Evolutionary conservation across 139 green algal species (phyloP).

Genomic region (Chlamydomonas applanata): DNA sequence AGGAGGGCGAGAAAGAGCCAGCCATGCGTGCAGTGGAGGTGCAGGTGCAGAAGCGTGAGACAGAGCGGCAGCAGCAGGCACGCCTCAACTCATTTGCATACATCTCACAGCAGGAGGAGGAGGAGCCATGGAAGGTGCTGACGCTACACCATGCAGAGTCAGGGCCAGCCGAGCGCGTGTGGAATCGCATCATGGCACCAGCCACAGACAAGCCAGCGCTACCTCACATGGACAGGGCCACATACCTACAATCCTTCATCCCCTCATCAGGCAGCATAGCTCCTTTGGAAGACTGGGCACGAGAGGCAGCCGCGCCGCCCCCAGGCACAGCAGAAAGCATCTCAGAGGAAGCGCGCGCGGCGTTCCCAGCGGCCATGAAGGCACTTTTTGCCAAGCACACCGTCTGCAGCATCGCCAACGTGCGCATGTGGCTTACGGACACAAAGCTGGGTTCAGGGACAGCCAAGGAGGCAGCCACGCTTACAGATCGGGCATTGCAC

Average conservation of each 20-base stretch:
- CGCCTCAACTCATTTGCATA: constrained; percentile 46
- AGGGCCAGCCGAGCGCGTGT: constrained; percentile 2
- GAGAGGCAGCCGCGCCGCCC: not conserved
- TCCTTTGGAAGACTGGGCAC: not conserved
- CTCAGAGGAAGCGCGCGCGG: constrained; percentile 7
- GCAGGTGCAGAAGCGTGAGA: constrained; percentile 75
- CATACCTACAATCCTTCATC: not conserved
- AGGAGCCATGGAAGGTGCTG: constrained; percentile 38
- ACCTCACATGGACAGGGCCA: not conserved
- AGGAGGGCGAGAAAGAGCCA: constrained; percentile 40
- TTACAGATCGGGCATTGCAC: constrained; percentile 29
- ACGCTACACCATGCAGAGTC: constrained; percentile 24
- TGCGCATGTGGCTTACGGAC: constrained; percentile 29
- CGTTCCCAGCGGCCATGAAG: constrained; percentile 14
- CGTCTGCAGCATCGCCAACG: constrained; percentile 31
- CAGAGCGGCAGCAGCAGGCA: constrained; percentile 78
- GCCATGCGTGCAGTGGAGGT: constrained; percentile 46
- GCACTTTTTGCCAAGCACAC: constrained; percentile 34
- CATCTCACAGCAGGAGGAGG: constrained; percentile 38
- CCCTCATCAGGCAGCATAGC: not conserved
- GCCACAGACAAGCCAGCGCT: not conserved
- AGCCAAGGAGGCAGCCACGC: constrained; percentile 6
- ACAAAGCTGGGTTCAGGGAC: not conserved
- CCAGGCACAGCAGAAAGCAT: constrained; percentile 1
- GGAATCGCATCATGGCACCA: constrained; percentile 11